Evolutionary conservation across 352 stramenopile species (phyloP).

Genomic region (Globisporangium iwayamae): DNA sequence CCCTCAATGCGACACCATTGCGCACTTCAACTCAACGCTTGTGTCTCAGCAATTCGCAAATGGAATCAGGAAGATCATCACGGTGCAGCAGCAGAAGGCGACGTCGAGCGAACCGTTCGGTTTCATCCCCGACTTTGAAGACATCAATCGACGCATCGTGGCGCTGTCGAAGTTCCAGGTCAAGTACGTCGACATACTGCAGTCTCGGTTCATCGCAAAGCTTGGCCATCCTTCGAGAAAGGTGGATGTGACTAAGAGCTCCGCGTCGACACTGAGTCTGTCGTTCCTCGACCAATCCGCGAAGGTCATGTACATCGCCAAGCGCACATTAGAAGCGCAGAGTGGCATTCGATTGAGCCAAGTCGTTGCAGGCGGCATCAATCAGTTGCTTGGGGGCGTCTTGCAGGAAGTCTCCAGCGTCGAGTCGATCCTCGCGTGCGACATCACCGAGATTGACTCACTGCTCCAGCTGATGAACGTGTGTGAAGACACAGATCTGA

Average conservation of each 20-base stretch:
- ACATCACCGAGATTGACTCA: slow-evolving; percentile 42
- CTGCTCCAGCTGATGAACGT: slow-evolving; percentile 60
- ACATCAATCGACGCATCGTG: slow-evolving; percentile 58
- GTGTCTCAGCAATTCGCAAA: slow-evolving; percentile 49
- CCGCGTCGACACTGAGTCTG: slow-evolving; percentile 39
- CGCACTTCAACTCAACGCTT: slow-evolving; percentile 52
- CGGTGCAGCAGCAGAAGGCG: slow-evolving; percentile 57
- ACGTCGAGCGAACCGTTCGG: slow-evolving; percentile 36
- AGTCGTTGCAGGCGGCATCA: slow-evolving; percentile 62
- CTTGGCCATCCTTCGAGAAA: slow-evolving; percentile 39
- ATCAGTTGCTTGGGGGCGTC: slow-evolving; percentile 59
- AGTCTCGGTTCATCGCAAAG: slow-evolving; percentile 63
- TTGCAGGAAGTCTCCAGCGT: slow-evolving; percentile 61
- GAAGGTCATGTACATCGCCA: slow-evolving; percentile 51
- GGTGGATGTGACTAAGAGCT: slow-evolving; percentile 63
- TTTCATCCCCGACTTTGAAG: slow-evolving; percentile 54
- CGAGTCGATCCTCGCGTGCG: slow-evolving; percentile 60
- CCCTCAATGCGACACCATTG: slow-evolving; percentile 26
- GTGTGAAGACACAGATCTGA: slow-evolving; percentile 56
- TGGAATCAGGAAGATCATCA: slow-evolving; percentile 65
- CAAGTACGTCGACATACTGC: slow-evolving; percentile 41
- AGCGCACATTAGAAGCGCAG: slow-evolving; percentile 29
- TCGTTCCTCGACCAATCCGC: slow-evolving; percentile 48
- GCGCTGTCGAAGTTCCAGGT: slow-evolving; percentile 44
- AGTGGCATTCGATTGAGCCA: slow-evolving; percentile 43